Evolutionary conservation across 306 rosid species (phyloP).

Genomic region (Purshia tridentata): DNA sequence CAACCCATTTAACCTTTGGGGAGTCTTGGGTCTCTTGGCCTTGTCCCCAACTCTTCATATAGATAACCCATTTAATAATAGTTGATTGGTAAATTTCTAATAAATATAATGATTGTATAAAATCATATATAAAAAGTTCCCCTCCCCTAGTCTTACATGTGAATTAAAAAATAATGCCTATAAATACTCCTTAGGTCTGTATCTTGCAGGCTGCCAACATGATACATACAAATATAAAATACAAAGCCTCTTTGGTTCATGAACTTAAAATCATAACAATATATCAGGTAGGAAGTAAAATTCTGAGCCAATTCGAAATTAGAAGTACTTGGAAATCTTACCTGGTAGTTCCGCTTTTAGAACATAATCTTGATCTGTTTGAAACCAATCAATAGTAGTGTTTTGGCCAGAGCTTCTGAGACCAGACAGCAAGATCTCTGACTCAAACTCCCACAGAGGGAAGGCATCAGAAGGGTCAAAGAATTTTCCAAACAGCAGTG

Average conservation of each 20-base stretch:
- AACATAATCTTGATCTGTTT: conserved; percentile 59
- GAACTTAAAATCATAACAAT: neutral
- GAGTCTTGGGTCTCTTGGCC: too few relatives aligned
- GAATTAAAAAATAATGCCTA: conserved; percentile 25
- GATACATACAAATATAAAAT: neutral
- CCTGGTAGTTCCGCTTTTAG: conserved; percentile 83
- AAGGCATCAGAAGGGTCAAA: conserved; percentile 98
- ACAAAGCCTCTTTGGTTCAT: neutral
- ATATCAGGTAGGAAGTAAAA: conserved; percentile 6
- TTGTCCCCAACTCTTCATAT: neutral
- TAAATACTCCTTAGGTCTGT: neutral
- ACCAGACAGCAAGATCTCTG: conserved; percentile 62
- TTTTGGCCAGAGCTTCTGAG: conserved; percentile 55
- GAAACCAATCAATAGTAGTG: conserved; percentile 64
- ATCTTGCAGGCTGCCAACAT: conserved; percentile 1
- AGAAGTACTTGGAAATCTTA: conserved; percentile 24
- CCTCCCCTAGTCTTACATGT: conserved; percentile 23
- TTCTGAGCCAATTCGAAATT: neutral
- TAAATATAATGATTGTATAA: too few relatives aligned
- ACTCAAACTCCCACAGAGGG: conserved; percentile 94
- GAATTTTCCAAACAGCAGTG: conserved; percentile 84
- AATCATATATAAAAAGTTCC: too few relatives aligned
- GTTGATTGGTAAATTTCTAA: neutral
- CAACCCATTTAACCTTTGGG: too few relatives aligned
- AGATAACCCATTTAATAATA: neutral